A percentile compares a stretch with the other conserved stretches of the same genome.
These are phyloP conservation scores for Tieghemostelium lacteum DNA, from an alignment of 78 protist genomes.

Conservation along the genomic window DNA sequence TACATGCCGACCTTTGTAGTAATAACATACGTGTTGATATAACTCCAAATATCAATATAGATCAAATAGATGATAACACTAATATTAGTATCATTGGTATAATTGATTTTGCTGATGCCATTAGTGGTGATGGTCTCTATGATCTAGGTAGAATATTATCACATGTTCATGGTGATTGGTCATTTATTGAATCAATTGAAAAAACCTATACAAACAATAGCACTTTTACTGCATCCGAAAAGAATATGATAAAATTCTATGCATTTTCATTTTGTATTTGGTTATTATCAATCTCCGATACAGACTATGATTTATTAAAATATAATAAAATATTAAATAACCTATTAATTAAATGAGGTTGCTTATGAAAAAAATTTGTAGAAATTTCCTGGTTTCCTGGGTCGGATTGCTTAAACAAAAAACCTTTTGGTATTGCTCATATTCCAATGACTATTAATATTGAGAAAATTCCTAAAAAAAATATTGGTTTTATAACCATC, in stretches of 20 bases:
- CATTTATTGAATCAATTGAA: constrained; percentile 39
- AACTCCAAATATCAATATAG: too few relatives aligned
- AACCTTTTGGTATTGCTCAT: too few relatives aligned
- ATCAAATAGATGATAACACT: background rate
- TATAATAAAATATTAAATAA: constrained; percentile 29
- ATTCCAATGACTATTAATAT: too few relatives aligned
- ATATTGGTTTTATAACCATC: too few relatives aligned
- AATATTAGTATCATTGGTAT: constrained; percentile 16
- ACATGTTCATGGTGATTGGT: constrained; percentile 48
- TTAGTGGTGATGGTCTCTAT: constrained; percentile 63
- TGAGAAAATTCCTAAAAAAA: too few relatives aligned
- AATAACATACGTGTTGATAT: constrained; percentile 30
- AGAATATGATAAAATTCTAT: constrained; percentile 23
- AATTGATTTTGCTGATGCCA: constrained; percentile 61
- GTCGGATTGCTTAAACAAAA: too few relatives aligned
- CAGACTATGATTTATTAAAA: constrained; percentile 3
- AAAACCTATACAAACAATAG: background rate
- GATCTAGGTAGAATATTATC: constrained; percentile 68
- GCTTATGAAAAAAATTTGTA: too few relatives aligned
- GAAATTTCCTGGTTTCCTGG: too few relatives aligned
- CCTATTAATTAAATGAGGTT: too few relatives aligned
- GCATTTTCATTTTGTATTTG: constrained; percentile 54
- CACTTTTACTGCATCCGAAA: background rate
- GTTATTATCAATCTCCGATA: constrained; percentile 10
- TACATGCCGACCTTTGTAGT: constrained; percentile 74